Evolutionary conservation across 805 yeast genomes (phyloP).

Genomic region (Tetrapisispora arboricola): DNA sequence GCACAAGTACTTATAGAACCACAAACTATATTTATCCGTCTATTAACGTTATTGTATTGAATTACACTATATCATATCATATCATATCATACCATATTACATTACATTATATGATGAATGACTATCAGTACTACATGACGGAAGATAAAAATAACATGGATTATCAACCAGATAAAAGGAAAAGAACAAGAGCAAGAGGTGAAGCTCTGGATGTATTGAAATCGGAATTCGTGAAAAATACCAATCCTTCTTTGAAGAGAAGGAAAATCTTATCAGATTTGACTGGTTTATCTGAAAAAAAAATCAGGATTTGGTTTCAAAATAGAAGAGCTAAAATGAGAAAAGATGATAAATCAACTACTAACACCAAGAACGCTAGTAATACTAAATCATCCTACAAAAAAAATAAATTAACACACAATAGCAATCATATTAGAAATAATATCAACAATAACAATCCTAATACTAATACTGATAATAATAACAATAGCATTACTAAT

Average conservation of each 20-base stretch:
- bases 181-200: constrained; percentile 68
- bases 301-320: constrained; percentile 90
- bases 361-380: background rate
- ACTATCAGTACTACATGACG: background rate
- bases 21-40: no score
- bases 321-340: constrained; percentile 73
- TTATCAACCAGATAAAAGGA: constrained; percentile 20
- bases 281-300: constrained; percentile 78
- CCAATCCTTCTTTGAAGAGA: constrained; percentile 65
- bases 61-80: no score
- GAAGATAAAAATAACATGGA: background rate
- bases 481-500: background rate
- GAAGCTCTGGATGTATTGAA: constrained; percentile 62
- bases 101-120: background rate
- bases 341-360: constrained; percentile 26
- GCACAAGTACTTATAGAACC: no score
- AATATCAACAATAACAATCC: background rate
- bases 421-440: no score
- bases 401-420: no score
- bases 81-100: background rate
- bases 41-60: no score
- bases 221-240: constrained; percentile 57
- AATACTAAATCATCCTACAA: background rate
- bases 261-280: constrained; percentile 58
- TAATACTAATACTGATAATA: background rate